Percentiles rank a stretch among this genome's conserved stretches.
Conservation (phyloP, 441 rosid species). For the Corymbia citriodora region DNA sequence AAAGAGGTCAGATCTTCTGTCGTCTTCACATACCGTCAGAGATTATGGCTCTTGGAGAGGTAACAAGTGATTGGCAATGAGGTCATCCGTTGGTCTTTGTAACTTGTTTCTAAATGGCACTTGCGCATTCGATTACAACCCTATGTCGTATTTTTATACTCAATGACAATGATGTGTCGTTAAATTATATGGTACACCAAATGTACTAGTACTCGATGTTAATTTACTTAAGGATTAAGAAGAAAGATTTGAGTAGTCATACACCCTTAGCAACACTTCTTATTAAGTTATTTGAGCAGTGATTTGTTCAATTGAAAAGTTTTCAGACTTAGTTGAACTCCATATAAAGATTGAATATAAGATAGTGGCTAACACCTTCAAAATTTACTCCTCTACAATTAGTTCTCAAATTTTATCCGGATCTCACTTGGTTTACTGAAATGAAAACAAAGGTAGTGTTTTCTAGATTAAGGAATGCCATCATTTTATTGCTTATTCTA, state of each 20-base stretch:
- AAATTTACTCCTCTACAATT: neutral
- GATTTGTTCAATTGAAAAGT: neutral
- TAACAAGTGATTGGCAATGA: neutral
- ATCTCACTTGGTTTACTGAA: neutral
- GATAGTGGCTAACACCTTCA: neutral
- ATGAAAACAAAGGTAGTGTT: neutral
- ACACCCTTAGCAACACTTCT: fast-evolving
- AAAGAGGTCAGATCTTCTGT: neutral
- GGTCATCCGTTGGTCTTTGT: neutral
- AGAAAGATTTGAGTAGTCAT: neutral
- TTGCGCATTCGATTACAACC: neutral
- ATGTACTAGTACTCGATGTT: neutral
- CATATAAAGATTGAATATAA: neutral
- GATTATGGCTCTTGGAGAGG: neutral
- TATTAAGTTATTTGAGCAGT: neutral
- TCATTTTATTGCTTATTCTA: neutral
- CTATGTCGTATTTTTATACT: neutral
- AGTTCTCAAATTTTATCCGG: neutral
- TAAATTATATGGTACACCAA: neutral
- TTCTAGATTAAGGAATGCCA: too few species aligned
- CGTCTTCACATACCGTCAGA: neutral
- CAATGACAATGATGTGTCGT: neutral
- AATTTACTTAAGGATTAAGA: neutral
- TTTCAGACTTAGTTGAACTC: neutral
- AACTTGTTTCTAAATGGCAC: neutral